A percentile compares a stretch with the other conserved stretches of the same genome.
Conservation (phyloP, 306 rosid species). For the Potentilla sterilis region DNA sequence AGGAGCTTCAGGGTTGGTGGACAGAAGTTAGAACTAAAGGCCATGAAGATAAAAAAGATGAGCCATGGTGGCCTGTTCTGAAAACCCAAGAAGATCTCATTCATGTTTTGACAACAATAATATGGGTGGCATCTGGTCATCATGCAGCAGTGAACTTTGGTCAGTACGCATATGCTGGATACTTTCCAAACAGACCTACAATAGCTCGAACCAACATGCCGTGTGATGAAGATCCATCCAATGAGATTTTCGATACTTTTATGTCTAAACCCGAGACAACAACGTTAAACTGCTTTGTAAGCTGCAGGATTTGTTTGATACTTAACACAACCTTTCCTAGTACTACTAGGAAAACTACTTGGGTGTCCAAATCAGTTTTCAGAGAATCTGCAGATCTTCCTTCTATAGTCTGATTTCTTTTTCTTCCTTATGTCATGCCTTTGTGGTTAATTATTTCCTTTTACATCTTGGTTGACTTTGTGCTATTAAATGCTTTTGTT, state of each 20-base stretch:
- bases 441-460: no score
- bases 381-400: no score
- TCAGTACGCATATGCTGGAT: constrained; percentile 37
- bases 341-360: no score
- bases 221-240: constrained; percentile 33
- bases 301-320: no score
- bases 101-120: constrained; percentile 27
- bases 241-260: constrained; percentile 19
- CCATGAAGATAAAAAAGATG: constrained; percentile 42
- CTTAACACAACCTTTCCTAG: no score
- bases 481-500: no score
- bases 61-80: constrained; percentile 43
- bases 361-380: no score
- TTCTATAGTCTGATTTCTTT: no score
- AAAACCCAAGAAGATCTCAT: constrained; percentile 21
- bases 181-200: constrained; percentile 42
- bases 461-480: no score
- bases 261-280: constrained; percentile 24
- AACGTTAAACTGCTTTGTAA: no score
- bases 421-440: no score
- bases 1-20: constrained; percentile 49
- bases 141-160: constrained; percentile 44
- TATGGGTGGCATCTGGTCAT: constrained; percentile 43
- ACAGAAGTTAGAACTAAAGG: constrained; percentile 37
- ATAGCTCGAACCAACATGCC: constrained; percentile 39